These are phyloP conservation scores for Pseudogymnoascus sp. DNA, from an alignment of 2,329 filamentous ascomycete species.

Conservation along the genomic window DNA sequence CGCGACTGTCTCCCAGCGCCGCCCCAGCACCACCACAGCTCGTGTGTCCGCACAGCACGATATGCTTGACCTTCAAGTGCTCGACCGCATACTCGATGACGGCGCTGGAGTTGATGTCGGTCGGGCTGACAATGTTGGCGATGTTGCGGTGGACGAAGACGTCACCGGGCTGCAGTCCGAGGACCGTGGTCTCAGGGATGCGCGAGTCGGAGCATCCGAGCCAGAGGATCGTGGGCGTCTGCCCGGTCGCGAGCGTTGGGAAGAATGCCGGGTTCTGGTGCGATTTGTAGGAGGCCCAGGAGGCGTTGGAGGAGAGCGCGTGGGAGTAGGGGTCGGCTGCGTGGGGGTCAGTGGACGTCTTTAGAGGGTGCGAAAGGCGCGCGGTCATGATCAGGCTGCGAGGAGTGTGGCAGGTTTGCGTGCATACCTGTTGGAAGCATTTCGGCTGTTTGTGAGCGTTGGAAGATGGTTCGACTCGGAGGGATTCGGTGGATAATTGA, in stretches of 20 bases:
- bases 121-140: constrained; percentile 69
- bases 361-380: neutral
- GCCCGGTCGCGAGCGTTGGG: constrained; percentile 55
- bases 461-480: neutral
- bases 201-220: constrained; percentile 82
- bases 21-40: constrained; percentile 59
- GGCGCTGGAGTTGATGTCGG: constrained; percentile 65
- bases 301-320: constrained; percentile 59
- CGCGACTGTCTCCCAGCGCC: constrained; percentile 38
- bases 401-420: neutral
- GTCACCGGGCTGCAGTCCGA: constrained; percentile 71
- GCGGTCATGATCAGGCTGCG: neutral
- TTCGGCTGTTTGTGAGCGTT: neutral
- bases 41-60: constrained; percentile 63
- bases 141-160: constrained; percentile 89
- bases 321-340: constrained; percentile 51
- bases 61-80: constrained; percentile 62
- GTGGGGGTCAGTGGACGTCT: neutral
- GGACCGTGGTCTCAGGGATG: constrained; percentile 73
- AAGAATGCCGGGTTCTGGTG: constrained; percentile 65
- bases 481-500: neutral
- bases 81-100: constrained; percentile 75
- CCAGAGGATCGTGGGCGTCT: constrained; percentile 65
- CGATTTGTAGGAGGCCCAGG: constrained; percentile 59
- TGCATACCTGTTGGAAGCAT: constrained; percentile 9